Evolutionary conservation across 306 rosid species (phyloP), one percentile per base, ranked within the genome.

Genomic region (Ormosia emarginata): DNA sequence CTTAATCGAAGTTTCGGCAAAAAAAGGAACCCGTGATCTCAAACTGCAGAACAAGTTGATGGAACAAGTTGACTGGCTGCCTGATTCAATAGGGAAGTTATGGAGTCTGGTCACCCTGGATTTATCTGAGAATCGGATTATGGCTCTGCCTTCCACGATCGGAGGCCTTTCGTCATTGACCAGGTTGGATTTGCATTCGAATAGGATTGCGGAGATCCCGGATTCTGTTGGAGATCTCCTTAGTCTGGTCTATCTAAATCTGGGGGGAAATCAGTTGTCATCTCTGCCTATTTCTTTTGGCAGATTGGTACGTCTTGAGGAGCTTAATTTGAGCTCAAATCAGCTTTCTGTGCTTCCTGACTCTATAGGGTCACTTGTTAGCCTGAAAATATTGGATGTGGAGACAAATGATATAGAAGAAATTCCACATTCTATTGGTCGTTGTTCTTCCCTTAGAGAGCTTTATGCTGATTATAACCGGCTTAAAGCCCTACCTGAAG

Each of bases 401-500:
- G 96, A 90, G 83, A 90, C 91, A 10, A 91, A 91, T 82, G 83
- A 90, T 69, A 84, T 91, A 8, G 96, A 91, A 64, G 93, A 91
- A 75, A 85, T 91, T 63, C 92, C 96, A 1, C 88, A 91, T 56
- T 85, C 89, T 5, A 85, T 91, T 13, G 96, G 92, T 53, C 89
- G 71, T 37, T 91, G 96, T 78, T 8, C 88, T 9, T 83, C 90
- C 0, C 92, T 91, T 12, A 81, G 47, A 50, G 96, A 88, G 90
- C 88, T 91, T 52, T 84, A 10, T 67, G 89, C 91, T 1, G 96
- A 91, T 71, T 91, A 89, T 73, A 91, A 91, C 57, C 75, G 87
- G 74, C 92, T 91, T 57, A 91, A 91, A 68, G 93, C 96, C 63
- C 91, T 91, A 18, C 96, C 96, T 7, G 96, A 91, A 80, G 96